Percentiles rank a stretch among this genome's conserved stretches.
Conservation (phyloP, 2,329 filamentous ascomycete genomes). For the Sphaerostilbella broomeana region DNA sequence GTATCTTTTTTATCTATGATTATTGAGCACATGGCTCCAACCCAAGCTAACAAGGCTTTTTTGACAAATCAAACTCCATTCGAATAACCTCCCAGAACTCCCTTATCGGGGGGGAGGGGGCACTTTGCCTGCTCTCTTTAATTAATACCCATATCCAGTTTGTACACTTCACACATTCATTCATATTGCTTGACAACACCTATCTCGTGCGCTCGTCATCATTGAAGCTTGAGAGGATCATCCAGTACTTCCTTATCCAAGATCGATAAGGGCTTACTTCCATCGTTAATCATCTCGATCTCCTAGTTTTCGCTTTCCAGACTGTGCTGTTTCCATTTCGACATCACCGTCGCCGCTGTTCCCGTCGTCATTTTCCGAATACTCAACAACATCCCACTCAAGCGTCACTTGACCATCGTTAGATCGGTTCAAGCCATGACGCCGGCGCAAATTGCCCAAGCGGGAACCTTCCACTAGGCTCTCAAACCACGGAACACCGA, state of each 20-base stretch:
- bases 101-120: no score
- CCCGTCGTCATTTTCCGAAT: conserved; percentile 38
- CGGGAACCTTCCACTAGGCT: conserved; percentile 69
- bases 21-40: no score
- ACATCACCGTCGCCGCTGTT: conserved; percentile 27
- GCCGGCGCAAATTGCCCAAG: conserved; percentile 60
- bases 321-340: conserved; percentile 27
- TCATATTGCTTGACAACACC: not conserved
- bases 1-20: no score
- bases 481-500: conserved; percentile 81
- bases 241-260: not conserved
- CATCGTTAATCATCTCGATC: conserved; percentile 29
- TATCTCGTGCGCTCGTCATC: no score
- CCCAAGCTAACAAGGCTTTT: no score
- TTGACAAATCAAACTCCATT: no score
- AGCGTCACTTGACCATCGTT: conserved; percentile 59
- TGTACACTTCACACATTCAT: not conserved
- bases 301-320: conserved; percentile 47
- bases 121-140: no score
- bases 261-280: not conserved
- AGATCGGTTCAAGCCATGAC: conserved; percentile 47
- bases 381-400: conserved; percentile 83
- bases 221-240: no score
- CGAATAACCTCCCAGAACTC: no score
- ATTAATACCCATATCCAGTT: no score